Percentiles rank a stretch among this genome's conserved stretches.
These are phyloP conservation scores for Chytridiales sp. DNA, from an alignment of 371 early-diverging fungal species.

Conservation along the genomic window DNA sequence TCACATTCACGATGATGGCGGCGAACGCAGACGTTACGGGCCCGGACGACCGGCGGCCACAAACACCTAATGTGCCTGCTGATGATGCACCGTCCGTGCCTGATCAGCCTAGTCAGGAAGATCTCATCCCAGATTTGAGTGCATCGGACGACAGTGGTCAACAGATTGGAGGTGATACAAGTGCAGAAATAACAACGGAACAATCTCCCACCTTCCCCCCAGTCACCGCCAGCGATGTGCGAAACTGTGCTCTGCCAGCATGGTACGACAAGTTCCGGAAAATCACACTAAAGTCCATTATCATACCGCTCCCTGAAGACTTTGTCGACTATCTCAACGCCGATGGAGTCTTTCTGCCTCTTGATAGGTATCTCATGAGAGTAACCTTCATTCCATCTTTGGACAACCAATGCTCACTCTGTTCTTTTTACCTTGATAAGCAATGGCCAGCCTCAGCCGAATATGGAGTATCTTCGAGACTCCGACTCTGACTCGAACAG, in stretches of 20 bases:
- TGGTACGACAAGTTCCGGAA: conserved; percentile 65
- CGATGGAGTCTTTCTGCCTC: conserved; percentile 81
- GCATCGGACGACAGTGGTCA: too few relatives aligned
- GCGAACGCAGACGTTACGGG: too few relatives aligned
- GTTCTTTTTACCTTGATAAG: background rate
- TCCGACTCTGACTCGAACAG: background rate
- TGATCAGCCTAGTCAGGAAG: too few relatives aligned
- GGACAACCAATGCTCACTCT: too few relatives aligned
- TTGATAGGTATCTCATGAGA: conserved; percentile 28
- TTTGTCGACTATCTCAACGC: conserved; percentile 81
- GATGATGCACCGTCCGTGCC: too few relatives aligned
- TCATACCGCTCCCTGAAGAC: conserved; percentile 63
- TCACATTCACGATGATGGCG: too few relatives aligned
- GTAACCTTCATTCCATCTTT: too few relatives aligned
- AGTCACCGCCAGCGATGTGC: conserved; percentile 55
- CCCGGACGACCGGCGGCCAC: too few relatives aligned
- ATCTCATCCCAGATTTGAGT: too few relatives aligned
- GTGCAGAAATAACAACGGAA: too few relatives aligned
- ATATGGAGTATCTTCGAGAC: conserved; percentile 31
- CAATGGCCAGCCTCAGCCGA: conserved; percentile 25
- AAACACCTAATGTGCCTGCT: too few relatives aligned
- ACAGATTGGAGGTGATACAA: too few relatives aligned
- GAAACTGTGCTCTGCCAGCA: conserved; percentile 67
- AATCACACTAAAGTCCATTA: conserved; percentile 32
- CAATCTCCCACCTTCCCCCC: conserved; percentile 40